These are phyloP conservation scores for Ceratopteris richardii DNA, from an alignment of 75 land plant species.

Conservation along the genomic window DNA sequence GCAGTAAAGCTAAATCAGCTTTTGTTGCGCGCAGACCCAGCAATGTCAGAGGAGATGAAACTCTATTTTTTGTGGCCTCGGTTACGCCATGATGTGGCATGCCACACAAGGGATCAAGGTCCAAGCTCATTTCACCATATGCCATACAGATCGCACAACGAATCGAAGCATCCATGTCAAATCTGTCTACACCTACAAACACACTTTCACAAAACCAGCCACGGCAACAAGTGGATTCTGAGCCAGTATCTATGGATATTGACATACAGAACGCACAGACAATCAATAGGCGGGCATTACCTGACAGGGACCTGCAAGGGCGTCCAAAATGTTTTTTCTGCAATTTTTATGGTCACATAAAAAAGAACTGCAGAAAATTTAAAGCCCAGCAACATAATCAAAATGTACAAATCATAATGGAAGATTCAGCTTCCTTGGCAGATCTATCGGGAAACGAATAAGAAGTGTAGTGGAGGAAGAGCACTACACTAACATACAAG, in stretches of 20 bases:
- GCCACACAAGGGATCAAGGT: not conserved
- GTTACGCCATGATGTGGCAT: not conserved
- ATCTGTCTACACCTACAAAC: not conserved
- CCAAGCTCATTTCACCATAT: constrained; percentile 1
- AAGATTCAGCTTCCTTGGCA: not conserved
- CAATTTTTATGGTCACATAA: not conserved
- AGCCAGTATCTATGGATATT: not conserved
- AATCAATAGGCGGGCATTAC: not conserved
- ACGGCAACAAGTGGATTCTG: not conserved
- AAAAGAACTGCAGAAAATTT: not conserved
- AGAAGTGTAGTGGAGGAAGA: not conserved
- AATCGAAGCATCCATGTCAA: constrained; percentile 1
- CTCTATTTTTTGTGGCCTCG: not conserved
- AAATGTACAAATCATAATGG: not conserved
- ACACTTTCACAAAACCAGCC: not conserved
- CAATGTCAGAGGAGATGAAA: constrained; percentile 2
- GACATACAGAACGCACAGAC: not conserved
- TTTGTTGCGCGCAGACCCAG: not conserved
- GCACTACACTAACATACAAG: not conserved
- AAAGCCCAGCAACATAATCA: not conserved
- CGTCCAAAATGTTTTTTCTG: not conserved
- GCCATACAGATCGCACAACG: constrained; percentile 1
- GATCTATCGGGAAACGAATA: not conserved
- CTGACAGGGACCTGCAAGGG: not conserved
- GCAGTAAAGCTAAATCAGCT: not conserved